These are phyloP conservation scores for Naganishia cerealis DNA, from an alignment of 1,284 basidiomycete genomes.

Conservation along the genomic window DNA sequence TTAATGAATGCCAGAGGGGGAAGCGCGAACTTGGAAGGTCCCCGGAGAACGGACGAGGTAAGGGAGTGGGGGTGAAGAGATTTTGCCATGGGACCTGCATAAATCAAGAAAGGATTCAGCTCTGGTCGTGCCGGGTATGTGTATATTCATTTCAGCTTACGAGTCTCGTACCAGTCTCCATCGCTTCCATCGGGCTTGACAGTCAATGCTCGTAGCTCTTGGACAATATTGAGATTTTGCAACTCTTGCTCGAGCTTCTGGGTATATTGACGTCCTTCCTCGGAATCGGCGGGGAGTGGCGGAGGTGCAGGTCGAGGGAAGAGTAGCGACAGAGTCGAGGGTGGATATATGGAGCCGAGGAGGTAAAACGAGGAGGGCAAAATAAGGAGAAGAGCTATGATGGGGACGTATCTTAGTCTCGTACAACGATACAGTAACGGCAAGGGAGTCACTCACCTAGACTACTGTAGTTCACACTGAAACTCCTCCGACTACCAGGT, in stretches of 20 bases:
- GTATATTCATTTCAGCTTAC: constrained; percentile 40
- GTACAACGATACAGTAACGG: not conserved
- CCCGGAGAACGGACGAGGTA: constrained; percentile 77
- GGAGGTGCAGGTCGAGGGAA: constrained; percentile 72
- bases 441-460: constrained; percentile 1
- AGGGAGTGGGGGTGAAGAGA: constrained; percentile 65
- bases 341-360: constrained; percentile 66
- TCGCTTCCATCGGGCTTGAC: constrained; percentile 33
- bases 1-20: constrained; percentile 72
- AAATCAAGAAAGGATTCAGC: constrained; percentile 38
- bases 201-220: constrained; percentile 53
- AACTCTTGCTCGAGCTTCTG: constrained; percentile 68
- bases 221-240: constrained; percentile 65
- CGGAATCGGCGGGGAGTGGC: constrained; percentile 63
- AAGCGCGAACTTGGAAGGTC: constrained; percentile 78
- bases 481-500: not conserved
- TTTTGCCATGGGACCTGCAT: constrained; percentile 27
- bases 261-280: constrained; percentile 64
- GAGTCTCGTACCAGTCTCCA: constrained; percentile 52
- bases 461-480: constrained; percentile 25
- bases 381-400: constrained; percentile 27
- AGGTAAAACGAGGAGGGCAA: constrained; percentile 49
- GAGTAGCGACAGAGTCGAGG: constrained; percentile 63
- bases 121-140: constrained; percentile 4
- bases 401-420: not conserved